Evolutionary conservation across 1,284 basidiomycete species (phyloP), one percentile per base, ranked within the genome.

Genomic region (Rhodotorula sp.): DNA sequence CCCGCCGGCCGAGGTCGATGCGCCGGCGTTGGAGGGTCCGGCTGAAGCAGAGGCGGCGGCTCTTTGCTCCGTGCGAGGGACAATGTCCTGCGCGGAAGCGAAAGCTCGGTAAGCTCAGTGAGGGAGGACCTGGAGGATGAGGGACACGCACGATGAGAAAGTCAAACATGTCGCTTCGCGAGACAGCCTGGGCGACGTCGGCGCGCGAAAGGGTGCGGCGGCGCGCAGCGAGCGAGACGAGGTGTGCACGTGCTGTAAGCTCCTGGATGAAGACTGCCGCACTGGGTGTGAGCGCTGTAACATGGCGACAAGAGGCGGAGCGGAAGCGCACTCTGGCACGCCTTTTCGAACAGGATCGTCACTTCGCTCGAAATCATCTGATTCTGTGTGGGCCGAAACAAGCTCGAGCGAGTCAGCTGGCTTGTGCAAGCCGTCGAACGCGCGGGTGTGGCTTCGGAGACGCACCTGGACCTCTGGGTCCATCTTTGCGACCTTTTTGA

Each of bases 401-500:
- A 7, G 7, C 1, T 3, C 7, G 12, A n/a, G 34, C 34, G 34
- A 34, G 34, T 63, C 48, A 63, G 61, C 48, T n/a, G 10, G 4
- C 9, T 27, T 27, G 9, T 3, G 7, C 5, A 23, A 19, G 16
- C 27, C 7, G 13, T 1, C 19, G 48, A 48, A 16, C 12, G 7
- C 34, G 41, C 52, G 27, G 1, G 3, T 19, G 42, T 8, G 46
- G 48, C 14, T 2, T 14, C 13, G 4, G 25, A 27, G 21, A 81
- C 87, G 79, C 80, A 93, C 92, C 85, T 93, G 93, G 74, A 97
- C 92, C 78, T 96, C 93, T 34, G 93, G 93, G 84, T 97, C 93
- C 81, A 90, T 93, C 86, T 97, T 97, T 92, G 97, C 97, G 74
- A 97, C 94, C 82, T 97, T 96, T 85, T 97, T 97, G 78, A 97